A percentile compares a stretch with the other conserved stretches of the same genome.
Evolutionary conservation across 2,329 filamentous ascomycete genomes (phyloP).

Genomic region (Penicillium sp.): DNA sequence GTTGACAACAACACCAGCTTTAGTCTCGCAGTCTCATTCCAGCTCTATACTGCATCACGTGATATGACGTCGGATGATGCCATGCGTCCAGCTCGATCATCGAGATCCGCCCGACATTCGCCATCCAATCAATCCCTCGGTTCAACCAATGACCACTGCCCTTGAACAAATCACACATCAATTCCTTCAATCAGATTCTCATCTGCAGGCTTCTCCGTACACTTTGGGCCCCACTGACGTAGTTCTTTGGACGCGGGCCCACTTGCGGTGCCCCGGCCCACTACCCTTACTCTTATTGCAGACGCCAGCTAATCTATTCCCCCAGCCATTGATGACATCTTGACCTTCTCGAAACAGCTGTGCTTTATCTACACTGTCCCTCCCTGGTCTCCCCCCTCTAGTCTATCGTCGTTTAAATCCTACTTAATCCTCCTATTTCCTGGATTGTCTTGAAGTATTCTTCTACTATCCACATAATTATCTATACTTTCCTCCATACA

Average conservation of each 20-base stretch:
- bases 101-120: conserved; percentile 1
- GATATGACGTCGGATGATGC: conserved; percentile 31
- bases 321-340: conserved; percentile 11
- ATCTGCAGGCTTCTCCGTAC: conserved; percentile 5
- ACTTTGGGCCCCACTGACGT: conserved; percentile 23
- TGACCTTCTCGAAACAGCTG: conserved; percentile 5
- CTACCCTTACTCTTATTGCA: background rate
- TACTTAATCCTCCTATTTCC: background rate
- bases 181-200: background rate
- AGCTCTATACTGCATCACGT: conserved; percentile 13
- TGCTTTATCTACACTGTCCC: background rate
- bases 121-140: background rate
- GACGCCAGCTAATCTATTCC: conserved; percentile 8
- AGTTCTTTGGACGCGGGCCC: conserved; percentile 6
- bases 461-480: background rate
- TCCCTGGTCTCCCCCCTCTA: background rate
- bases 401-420: background rate
- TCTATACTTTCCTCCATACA: background rate
- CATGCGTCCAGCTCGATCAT: conserved; percentile 9
- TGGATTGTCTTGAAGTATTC: background rate
- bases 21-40: background rate
- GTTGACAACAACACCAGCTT: background rate
- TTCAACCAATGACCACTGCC: background rate
- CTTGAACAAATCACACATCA: background rate
- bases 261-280: background rate